Evolutionary conservation across 768 basidiomycete species (phyloP).

Genomic region (Coprinopsis sp.): DNA sequence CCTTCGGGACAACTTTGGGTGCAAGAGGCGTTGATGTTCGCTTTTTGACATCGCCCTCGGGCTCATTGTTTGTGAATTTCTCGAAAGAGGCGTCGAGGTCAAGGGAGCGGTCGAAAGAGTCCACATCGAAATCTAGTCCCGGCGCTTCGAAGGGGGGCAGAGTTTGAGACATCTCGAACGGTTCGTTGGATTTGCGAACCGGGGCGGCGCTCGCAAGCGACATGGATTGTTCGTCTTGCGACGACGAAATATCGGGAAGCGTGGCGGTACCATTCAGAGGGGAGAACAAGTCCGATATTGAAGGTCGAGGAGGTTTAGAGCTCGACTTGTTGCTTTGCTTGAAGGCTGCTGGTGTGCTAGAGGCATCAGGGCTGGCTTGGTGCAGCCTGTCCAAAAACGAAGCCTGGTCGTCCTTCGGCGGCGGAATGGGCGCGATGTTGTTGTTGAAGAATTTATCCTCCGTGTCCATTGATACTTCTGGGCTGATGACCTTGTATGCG

Average conservation of each 20-base stretch:
- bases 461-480: slow-evolving; percentile 50
- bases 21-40: slow-evolving; percentile 44
- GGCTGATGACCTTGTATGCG: slow-evolving; percentile 59
- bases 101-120: slow-evolving; percentile 28
- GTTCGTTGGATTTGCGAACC: slow-evolving; percentile 36
- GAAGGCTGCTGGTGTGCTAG: slow-evolving; percentile 25
- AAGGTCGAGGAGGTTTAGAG: slow-evolving; percentile 37
- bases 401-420: slow-evolving; percentile 23
- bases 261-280: slow-evolving; percentile 14
- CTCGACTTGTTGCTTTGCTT: slow-evolving; percentile 18
- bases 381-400: slow-evolving; percentile 30
- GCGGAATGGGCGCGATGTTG: slow-evolving; percentile 19
- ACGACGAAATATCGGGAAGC: slow-evolving; percentile 1
- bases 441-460: slow-evolving; percentile 31
- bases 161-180: slow-evolving; percentile 56
- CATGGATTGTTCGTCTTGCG: slow-evolving; percentile 25
- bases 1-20: slow-evolving; percentile 20
- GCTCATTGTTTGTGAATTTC: slow-evolving; percentile 22
- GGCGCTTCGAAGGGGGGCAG: slow-evolving; percentile 45
- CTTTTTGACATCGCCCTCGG: slow-evolving; percentile 15
- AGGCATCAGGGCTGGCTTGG: slow-evolving; percentile 20
- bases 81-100: slow-evolving; percentile 34
- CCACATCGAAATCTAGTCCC: slow-evolving; percentile 37
- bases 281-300: slow-evolving; percentile 48
- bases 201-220: slow-evolving; percentile 31